Conservation (phyloP, 2,329 filamentous ascomycete species). For the Iodosphaeria phyllophila region DNA sequence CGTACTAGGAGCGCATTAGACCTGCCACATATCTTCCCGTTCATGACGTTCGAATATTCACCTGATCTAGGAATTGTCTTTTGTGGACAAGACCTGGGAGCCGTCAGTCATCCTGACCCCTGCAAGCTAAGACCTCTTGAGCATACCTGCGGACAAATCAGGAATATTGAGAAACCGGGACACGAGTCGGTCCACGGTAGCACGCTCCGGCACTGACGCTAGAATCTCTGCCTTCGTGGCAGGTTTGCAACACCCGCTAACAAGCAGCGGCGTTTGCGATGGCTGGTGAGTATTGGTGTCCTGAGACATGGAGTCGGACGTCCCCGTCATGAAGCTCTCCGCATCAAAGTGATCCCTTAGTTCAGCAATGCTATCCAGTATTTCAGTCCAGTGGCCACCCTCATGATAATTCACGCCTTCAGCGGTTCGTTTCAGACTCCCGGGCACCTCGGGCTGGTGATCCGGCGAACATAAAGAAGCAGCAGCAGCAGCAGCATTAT, state of each 20-base stretch:
- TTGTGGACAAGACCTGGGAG: conserved; percentile 10
- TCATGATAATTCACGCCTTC: conserved; percentile 15
- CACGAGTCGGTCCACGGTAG: conserved; percentile 16
- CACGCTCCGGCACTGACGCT: conserved; percentile 13
- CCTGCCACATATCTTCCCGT: neutral
- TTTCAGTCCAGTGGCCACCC: conserved; percentile 19
- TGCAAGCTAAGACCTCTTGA: neutral
- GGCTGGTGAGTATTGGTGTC: conserved; percentile 1
- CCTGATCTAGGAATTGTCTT: conserved; percentile 13
- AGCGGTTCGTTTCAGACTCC: conserved; percentile 11
- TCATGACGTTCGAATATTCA: conserved; percentile 2
- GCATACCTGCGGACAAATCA: conserved; percentile 10
- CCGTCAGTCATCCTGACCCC: conserved; percentile 2
- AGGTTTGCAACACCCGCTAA: conserved; percentile 13
- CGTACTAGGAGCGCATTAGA: conserved; percentile 15
- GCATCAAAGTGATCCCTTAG: conserved; percentile 16
- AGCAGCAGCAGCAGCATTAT: too few relatives aligned
- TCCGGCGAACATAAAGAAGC: conserved; percentile 7
- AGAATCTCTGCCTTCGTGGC: conserved; percentile 14
- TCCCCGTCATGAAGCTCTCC: conserved; percentile 6
- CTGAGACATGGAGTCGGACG: neutral
- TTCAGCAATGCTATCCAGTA: conserved; percentile 20
- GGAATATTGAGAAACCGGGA: conserved; percentile 19
- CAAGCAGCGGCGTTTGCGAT: conserved; percentile 8
- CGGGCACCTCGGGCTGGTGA: conserved; percentile 3